These are phyloP conservation scores for Calonectria multiphialidica DNA, from an alignment of 2,329 filamentous ascomycete species.

Conservation along the genomic window DNA sequence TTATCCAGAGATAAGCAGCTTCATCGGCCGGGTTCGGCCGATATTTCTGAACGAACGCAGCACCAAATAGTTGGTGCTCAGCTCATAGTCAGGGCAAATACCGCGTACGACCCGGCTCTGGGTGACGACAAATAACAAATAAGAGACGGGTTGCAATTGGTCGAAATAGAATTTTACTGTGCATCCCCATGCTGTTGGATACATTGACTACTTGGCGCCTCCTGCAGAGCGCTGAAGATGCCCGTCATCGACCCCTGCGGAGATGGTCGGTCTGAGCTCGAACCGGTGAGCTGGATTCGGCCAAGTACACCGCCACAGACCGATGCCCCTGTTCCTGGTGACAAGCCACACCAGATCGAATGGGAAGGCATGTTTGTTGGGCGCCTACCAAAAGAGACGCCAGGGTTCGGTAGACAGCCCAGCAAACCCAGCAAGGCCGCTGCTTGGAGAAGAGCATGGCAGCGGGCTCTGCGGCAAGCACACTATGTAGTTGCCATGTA, in stretches of 20 bases:
- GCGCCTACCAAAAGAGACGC: neutral
- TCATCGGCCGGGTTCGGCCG: slow-evolving; percentile 22
- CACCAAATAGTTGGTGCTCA: neutral
- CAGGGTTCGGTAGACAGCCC: neutral
- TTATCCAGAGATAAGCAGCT: slow-evolving; percentile 19
- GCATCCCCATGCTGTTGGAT: neutral
- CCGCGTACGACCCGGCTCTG: neutral
- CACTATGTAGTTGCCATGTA: neutral
- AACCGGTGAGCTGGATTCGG: neutral
- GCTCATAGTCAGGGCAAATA: neutral
- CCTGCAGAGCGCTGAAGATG: slow-evolving; percentile 6
- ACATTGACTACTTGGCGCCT: neutral
- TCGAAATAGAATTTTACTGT: neutral
- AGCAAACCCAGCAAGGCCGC: neutral
- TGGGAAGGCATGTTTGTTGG: slow-evolving; percentile 13
- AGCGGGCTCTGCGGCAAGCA: slow-evolving; percentile 8
- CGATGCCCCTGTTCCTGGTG: neutral
- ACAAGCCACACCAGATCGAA: neutral
- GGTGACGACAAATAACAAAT: neutral
- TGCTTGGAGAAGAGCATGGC: neutral
- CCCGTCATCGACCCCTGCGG: slow-evolving; percentile 6
- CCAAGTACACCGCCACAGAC: neutral
- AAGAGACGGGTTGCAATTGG: neutral
- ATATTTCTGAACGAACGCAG: too few species aligned
- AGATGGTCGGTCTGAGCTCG: neutral